Evolutionary conservation across 2,329 filamentous ascomycete genomes (phyloP), one percentile per base, ranked within the genome.

Genomic region (Diatrype stigma): DNA sequence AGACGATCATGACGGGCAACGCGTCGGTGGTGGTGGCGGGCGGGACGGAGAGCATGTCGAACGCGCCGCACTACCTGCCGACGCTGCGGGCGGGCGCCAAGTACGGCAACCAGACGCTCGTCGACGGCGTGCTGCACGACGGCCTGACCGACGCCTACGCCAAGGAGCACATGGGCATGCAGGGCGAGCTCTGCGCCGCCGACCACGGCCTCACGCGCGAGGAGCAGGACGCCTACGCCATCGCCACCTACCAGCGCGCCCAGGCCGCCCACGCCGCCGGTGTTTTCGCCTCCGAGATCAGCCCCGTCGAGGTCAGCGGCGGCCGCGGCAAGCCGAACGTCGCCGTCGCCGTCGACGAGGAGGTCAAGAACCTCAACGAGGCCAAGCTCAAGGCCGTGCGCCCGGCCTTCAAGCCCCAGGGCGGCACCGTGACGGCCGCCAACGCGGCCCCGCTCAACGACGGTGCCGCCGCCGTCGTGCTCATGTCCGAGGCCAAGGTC

Each of bases 11-110:
- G 71, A 96, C 92, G 49, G 93, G 94, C 61, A 96, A 90, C 69
- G 93, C 93, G 58, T 86, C 90, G 62, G 86, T 96, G 59, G 85
- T 99, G 58, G 90, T 99, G 53, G 94, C 92, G 59, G 94, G 92
- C 67, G 94, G 94, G 63, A 85, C 93, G 61, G 94, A 99, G 79
- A 96, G 91, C 78, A 99, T 99, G 94, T 96, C 92, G 68, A 97
- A 97, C 77, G 81, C 87, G 49, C 94, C 94, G 47, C 92, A 99
- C 78, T 99, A 99, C 78, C 87, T 96, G 48, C 89, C 91, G 58
- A 89, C 78, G 71, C 79, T 96, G 63, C 89, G 94, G 70, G 87
- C 74, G 60, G 94, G 94, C 61, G 85, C 88, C 72, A 97, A 97
- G 77, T 99, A 95, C 73, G 94, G 94, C 64, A 84, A 97, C 75